Evolutionary conservation across 345 rosid species (phyloP).

Genomic region (Sonneratia alba): DNA sequence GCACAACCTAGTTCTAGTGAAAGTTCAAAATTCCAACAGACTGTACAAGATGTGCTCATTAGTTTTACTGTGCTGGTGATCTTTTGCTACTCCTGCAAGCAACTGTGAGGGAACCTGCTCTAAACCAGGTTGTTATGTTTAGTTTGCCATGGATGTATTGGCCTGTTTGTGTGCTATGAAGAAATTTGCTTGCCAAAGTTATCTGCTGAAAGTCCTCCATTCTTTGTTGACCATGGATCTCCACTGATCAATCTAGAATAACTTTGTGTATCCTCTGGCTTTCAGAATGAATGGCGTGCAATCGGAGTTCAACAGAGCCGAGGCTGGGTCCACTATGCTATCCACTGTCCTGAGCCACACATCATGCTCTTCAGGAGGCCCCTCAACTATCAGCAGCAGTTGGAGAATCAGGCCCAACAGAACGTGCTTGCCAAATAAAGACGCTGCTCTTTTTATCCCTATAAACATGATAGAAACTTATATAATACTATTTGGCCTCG

Average conservation of each 20-base stretch:
- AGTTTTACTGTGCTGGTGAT: neutral
- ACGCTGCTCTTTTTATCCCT: neutral
- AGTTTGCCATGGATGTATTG: neutral
- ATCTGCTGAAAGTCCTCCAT: neutral
- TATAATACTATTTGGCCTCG: too few species aligned
- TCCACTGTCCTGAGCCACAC: conserved; percentile 96
- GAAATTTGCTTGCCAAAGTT: neutral
- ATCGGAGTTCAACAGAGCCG: conserved; percentile 97
- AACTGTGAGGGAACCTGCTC: neutral
- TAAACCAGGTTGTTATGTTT: neutral
- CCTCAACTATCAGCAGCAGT: conserved; percentile 81
- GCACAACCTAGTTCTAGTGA: neutral
- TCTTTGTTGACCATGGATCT: too few species aligned
- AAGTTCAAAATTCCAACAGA: neutral
- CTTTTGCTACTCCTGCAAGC: neutral
- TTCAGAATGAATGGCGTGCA: conserved; percentile 82
- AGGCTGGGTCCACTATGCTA: conserved; percentile 90
- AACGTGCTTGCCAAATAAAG: conserved; percentile 38
- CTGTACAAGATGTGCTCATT: neutral
- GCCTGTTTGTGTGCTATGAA: neutral
- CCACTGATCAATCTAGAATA: too few species aligned
- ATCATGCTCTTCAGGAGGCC: conserved; percentile 97
- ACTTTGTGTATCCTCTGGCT: too few species aligned
- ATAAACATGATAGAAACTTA: neutral
- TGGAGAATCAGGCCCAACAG: conserved; percentile 54